Evolutionary conservation across 306 rosid species (phyloP).

Genomic region (Rosa rugosa): DNA sequence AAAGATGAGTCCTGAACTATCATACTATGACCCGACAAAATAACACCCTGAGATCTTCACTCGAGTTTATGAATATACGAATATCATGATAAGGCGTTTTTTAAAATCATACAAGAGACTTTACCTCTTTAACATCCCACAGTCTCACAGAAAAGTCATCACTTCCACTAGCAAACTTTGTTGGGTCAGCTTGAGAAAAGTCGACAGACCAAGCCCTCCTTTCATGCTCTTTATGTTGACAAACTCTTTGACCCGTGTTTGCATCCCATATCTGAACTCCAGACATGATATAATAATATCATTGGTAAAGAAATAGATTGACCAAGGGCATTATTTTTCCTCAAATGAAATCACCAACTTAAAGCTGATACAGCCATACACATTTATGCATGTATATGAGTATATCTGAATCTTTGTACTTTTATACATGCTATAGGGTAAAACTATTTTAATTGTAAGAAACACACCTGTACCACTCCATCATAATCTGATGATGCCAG

Average conservation of each 20-base stretch:
- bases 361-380: not conserved
- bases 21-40: not conserved
- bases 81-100: not conserved
- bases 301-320: not conserved
- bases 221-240: slow-evolving; percentile 54
- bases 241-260: slow-evolving; percentile 52
- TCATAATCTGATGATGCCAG: slow-evolving; percentile 76
- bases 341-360: slow-evolving; percentile 1
- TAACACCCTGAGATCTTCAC: not conserved
- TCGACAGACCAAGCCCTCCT: slow-evolving; percentile 85
- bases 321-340: not conserved
- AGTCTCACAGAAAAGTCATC: slow-evolving; percentile 72
- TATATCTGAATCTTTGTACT: not conserved
- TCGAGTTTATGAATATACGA: not conserved
- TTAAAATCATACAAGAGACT: slow-evolving; percentile 5
- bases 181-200: slow-evolving; percentile 61
- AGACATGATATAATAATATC: slow-evolving; percentile 12
- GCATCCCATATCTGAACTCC: slow-evolving; percentile 75
- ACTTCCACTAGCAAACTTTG: slow-evolving; percentile 75
- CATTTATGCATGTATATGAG: not conserved
- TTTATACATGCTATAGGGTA: not conserved
- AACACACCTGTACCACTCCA: slow-evolving; percentile 67
- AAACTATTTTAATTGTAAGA: not conserved
- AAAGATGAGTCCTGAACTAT: not conserved
- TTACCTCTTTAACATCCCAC: slow-evolving; percentile 68